phyloP scores from a whole-genome alignment of 2,329 filamentous ascomycete genomes.

The Trichothecium sympodiale region DNA sequence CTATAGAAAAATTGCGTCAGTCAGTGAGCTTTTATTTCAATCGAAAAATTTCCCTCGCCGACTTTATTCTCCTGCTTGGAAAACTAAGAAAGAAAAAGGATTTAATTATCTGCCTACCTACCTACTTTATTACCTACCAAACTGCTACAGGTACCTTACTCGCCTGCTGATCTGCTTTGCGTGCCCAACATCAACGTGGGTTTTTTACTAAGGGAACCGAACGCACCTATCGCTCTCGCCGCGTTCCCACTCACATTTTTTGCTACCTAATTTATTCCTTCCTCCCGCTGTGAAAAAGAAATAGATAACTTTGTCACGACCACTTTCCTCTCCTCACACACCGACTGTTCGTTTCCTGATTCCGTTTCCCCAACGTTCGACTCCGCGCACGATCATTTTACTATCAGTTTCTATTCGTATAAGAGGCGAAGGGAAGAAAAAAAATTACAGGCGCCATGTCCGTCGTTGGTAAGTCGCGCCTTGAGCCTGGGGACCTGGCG shows the following conservation, averaged over 20 bases:
- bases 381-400: not conserved
- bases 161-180: constrained; percentile 4
- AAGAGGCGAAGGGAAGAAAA: not conserved
- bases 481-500: not conserved
- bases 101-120: no score
- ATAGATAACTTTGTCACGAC: no score
- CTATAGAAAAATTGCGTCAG: no score
- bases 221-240: no score
- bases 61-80: no score
- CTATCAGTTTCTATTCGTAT: not conserved
- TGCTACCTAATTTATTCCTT: no score
- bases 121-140: not conserved
- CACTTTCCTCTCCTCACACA: not conserved
- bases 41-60: no score
- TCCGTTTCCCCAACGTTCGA: not conserved
- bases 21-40: no score
- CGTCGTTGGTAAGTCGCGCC: constrained; percentile 7
- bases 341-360: not conserved
- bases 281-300: no score
- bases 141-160: constrained; percentile 6
- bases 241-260: no score
- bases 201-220: no score
- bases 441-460: constrained; percentile 5
- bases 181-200: not conserved
- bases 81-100: no score